Base-by-base conservation (phyloP, 2,329 filamentous ascomycete genomes). In the Blumeriella jaapii region DNA sequence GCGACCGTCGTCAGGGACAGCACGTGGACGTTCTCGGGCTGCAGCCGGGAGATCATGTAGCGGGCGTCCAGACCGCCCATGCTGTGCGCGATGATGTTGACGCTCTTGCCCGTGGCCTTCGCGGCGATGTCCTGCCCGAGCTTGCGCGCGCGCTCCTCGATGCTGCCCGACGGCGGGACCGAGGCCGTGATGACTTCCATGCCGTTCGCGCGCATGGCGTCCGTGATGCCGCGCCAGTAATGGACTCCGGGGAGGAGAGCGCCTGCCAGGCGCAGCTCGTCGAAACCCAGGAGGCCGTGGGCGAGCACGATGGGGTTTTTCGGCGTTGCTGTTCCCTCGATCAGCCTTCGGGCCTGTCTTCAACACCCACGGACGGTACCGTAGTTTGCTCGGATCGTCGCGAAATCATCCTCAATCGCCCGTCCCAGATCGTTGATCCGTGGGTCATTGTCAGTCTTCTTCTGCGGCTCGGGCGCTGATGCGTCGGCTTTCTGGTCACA, bases 21-120 rank as follows among this genome's bases (percentile, higher is more conserved):
- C 29, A 68, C 68, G 61, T 56, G 66, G 57, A 57, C 55, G 15
- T 57, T 53, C 1, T 54, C 45, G 2, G 68, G 68, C 26, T 58
- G 59, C 9, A 77, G 59, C 32, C 63, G 62, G 14, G 72, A 71
- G 34, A 78, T 70, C 72, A 79, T 75, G 55, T 76, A 75, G 29
- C 75, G 63, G 7, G 73, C 69, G 52, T 79, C 75, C 3, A 80
- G 61, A 2, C 75, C 74, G 30, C 75, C 73, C 73, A 78, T 78
- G 46, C 66, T 71, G 59, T 86, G 81, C 25, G 73, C 73, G 13
- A 86, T 66, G 40, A 94, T 82, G 53, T 83, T 84, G 45, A 94
- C 83, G 32, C 77, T 71, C 41, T 59, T 61, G 12, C 63, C 63
- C 14, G 55, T 47, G 1, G 67, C 62, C 34, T 50, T 56, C 14